phyloP scores from a whole-genome alignment of 1,284 basidiomycete species.

The Ustilago cynodontis region DNA sequence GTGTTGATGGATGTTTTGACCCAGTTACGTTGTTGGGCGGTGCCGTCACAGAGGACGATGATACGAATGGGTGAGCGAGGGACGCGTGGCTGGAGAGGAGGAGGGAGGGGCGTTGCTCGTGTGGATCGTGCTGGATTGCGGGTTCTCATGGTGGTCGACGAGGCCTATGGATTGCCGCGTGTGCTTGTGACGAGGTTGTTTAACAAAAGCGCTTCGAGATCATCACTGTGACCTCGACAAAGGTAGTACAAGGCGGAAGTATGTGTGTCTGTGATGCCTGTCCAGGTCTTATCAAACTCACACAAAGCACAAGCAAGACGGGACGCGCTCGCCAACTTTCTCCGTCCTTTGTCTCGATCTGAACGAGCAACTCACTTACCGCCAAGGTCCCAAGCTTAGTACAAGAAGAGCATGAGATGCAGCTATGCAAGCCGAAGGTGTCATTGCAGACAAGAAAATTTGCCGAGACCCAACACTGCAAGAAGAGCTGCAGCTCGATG shows the following conservation, averaged over 20 bases:
- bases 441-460: neutral
- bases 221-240: too few species aligned
- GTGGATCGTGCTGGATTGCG: neutral
- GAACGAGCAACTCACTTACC: neutral
- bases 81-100: constrained; percentile 26
- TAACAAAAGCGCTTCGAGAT: too few species aligned
- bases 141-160: neutral
- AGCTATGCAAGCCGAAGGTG: too few species aligned
- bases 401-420: too few species aligned
- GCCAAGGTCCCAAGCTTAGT: too few species aligned
- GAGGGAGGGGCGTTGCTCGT: constrained; percentile 1
- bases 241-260: too few species aligned
- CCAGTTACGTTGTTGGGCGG: constrained; percentile 49
- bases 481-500: constrained; percentile 3
- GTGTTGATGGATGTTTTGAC: constrained; percentile 34
- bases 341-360: neutral
- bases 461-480: constrained; percentile 3
- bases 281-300: too few species aligned
- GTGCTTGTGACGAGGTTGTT: neutral
- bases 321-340: neutral
- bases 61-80: constrained; percentile 47
- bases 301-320: too few species aligned
- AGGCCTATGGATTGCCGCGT: neutral
- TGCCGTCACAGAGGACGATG: constrained; percentile 60
- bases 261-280: too few species aligned